A percentile compares a stretch with the other conserved stretches of the same genome.
Conservation (phyloP, 192 early-diverging fungal species). For the Coemansia sp. region DNA sequence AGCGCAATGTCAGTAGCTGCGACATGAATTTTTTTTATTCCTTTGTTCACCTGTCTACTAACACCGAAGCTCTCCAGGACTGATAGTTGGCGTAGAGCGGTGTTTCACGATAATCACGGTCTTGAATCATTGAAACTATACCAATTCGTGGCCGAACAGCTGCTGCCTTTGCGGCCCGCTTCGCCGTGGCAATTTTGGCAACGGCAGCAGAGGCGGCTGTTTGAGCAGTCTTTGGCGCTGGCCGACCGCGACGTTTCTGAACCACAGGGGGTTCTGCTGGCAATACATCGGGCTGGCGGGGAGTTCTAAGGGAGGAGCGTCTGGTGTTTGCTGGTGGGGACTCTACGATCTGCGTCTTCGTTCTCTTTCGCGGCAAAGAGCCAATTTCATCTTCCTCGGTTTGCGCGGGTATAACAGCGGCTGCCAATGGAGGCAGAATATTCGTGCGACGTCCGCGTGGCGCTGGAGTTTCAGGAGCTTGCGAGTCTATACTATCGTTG, state of each 20-base stretch:
- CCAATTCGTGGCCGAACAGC: conserved; percentile 43
- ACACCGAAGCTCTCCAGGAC: neutral
- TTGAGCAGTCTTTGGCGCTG: neutral
- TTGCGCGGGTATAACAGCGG: neutral
- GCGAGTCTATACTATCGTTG: neutral
- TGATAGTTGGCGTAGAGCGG: conserved; percentile 25
- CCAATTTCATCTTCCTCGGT: neutral
- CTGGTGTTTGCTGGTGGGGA: neutral
- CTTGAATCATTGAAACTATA: conserved; percentile 45
- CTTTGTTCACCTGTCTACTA: conserved; percentile 1
- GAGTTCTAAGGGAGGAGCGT: neutral
- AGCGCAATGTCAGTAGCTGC: neutral
- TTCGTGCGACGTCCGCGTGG: neutral
- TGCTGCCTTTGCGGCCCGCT: conserved; percentile 1
- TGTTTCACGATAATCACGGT: conserved; percentile 36
- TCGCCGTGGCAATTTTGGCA: neutral
- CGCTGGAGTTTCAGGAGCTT: neutral
- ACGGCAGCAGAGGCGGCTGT: neutral
- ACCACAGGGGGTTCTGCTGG: neutral
- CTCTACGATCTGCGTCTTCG: neutral
- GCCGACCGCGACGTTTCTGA: neutral
- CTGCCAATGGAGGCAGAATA: neutral
- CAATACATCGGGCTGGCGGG: neutral
- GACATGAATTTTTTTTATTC: neutral
- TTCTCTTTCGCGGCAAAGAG: neutral